Evolutionary conservation across 345 rosid species (phyloP), one percentile per base, ranked within the genome.

Genomic region (Raphanus raphanistrum): DNA sequence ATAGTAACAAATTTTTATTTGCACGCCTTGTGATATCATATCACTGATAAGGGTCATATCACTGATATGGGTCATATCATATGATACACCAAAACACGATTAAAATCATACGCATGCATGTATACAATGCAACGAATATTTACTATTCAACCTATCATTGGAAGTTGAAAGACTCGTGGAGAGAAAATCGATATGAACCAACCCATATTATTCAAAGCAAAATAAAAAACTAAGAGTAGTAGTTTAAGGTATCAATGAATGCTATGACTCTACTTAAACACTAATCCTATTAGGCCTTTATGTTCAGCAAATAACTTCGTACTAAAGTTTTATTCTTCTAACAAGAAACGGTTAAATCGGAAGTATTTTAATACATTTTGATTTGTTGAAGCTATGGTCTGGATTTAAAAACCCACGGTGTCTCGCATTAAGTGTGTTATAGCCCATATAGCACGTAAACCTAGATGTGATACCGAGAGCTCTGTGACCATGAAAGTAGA

Each of bases 11-110:
- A 2, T 4, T 12, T 64, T 64, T 9, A 25, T 28, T 67, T 61
- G 74, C 73, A 73, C 74, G 82, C 70, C 45, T 60, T 68, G 25
- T 65, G 29, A 10, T 25, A 13, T 66, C 60, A 17, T 64, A 21
- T 21, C 21, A 21, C 21, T 21, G 28, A 8, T 35, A 25, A 28
- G 58, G 25, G 55, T 61, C 58, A 54, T 70, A 55, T 41, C 38
- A 32, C 1, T 21, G 21, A 21, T 4, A 28, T 2, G 31, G 31
- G 31, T 28, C 31, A 28, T 5, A 35, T 35, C 41, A 38, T 11
- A 52, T 52, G 76, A 57, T 43, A 57, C 50, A 64, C 7, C 71
- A 35, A 35, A 55, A 28, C 76, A 69, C 54, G 74, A 50, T 54
- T 4, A 62, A 25, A 27, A 50, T 8, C 33, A 69, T 76, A 76